These are phyloP conservation scores for Zopfochytrium polystomum DNA, from an alignment of 371 early-diverging fungal species.

Conservation along the genomic window DNA sequence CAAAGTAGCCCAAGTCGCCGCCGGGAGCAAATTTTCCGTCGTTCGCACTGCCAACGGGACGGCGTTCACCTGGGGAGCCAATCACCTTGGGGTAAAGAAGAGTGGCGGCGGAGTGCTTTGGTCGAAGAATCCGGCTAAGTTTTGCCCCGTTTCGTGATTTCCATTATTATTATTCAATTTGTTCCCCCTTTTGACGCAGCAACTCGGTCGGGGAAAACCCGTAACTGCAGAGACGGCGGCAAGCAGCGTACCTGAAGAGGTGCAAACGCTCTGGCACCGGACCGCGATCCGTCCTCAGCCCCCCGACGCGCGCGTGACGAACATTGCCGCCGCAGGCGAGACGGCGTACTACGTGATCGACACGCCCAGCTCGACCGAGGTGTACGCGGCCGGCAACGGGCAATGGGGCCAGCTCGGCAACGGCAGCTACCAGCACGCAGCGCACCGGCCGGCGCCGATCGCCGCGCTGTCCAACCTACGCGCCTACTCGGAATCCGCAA, in stretches of 20 bases:
- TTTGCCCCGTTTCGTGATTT: not conserved
- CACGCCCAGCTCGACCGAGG: constrained; percentile 19
- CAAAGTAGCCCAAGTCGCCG: constrained; percentile 28
- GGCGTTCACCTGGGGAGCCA: constrained; percentile 40
- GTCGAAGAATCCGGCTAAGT: not conserved
- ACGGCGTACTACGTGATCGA: constrained; percentile 37
- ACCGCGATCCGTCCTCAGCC: no score
- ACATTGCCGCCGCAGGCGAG: constrained; percentile 42
- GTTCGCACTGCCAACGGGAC: constrained; percentile 34
- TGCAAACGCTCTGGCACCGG: no score
- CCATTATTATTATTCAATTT: not conserved
- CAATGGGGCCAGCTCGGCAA: constrained; percentile 36
- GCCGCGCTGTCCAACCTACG: constrained; percentile 22
- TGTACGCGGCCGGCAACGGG: constrained; percentile 37
- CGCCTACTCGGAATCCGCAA: constrained; percentile 28
- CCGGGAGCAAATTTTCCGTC: constrained; percentile 35
- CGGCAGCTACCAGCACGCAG: constrained; percentile 28
- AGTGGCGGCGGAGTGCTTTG: constrained; percentile 7
- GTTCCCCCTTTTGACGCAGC: constrained; percentile 18
- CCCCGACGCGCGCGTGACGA: constrained; percentile 15
- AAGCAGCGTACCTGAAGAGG: constrained; percentile 11
- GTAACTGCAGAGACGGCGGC: not conserved
- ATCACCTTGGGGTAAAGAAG: constrained; percentile 32
- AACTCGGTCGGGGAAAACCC: not conserved
- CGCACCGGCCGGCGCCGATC: constrained; percentile 19